A percentile compares a stretch with the other conserved stretches of the same genome.
Evolutionary conservation across 352 stramenopile species (phyloP).

Genomic region (Albugo candida): DNA sequence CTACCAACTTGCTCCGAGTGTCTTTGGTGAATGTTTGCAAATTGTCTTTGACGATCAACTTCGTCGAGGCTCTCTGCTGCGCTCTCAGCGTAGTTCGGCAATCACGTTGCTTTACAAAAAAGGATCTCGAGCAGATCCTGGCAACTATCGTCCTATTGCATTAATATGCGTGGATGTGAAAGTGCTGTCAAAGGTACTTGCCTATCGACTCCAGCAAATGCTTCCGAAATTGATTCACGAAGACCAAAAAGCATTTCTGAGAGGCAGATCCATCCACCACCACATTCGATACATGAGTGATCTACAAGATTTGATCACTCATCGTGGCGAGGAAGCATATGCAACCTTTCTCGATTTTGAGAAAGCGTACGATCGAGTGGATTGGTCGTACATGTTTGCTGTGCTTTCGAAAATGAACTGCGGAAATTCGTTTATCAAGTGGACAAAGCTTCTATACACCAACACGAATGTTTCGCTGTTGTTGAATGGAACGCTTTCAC

Average conservation of each 20-base stretch:
- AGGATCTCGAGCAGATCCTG: too few relatives aligned
- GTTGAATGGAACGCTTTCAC: slow-evolving; percentile 8
- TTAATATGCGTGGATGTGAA: slow-evolving; percentile 14
- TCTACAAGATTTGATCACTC: slow-evolving; percentile 6
- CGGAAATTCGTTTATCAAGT: slow-evolving; percentile 3
- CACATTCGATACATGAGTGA: slow-evolving; percentile 7
- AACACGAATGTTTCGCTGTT: slow-evolving; percentile 2
- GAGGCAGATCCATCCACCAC: slow-evolving; percentile 6
- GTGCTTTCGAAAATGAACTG: slow-evolving; percentile 8
- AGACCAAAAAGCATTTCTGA: slow-evolving; percentile 3
- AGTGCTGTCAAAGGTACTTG: slow-evolving; percentile 6
- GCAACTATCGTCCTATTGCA: slow-evolving; percentile 1
- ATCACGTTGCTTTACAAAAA: slow-evolving; percentile 11
- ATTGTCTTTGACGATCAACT: slow-evolving; percentile 11
- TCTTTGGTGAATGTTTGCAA: slow-evolving; percentile 8
- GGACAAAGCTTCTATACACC: slow-evolving; percentile 6
- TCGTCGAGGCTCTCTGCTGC: slow-evolving; percentile 6
- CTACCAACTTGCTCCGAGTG: slow-evolving; percentile 8
- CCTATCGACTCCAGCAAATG: neutral
- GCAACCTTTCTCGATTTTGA: neutral
- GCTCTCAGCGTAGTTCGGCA: slow-evolving; percentile 5
- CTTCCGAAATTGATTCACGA: slow-evolving; percentile 4
- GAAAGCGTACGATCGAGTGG: slow-evolving; percentile 4
- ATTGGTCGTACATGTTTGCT: slow-evolving; percentile 7
- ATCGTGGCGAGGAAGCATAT: neutral